Conservation (phyloP, 2,329 filamentous ascomycete genomes). For the Rhexocercosporidium sp. region DNA sequence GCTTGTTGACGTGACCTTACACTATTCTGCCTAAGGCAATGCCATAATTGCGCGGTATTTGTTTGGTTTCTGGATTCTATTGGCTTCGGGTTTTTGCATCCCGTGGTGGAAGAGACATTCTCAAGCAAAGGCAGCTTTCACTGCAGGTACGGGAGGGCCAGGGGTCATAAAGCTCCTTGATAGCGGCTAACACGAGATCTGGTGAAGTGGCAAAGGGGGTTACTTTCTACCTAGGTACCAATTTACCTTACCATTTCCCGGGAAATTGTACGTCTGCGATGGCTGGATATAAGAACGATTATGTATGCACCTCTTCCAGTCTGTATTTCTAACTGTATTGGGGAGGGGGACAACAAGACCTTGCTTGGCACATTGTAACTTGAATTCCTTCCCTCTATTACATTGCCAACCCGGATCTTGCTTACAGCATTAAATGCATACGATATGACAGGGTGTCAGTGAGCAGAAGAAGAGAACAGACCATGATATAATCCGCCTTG, state of each 20-base stretch:
- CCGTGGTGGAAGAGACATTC: neutral
- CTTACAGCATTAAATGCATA: neutral
- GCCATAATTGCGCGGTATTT: too few relatives aligned
- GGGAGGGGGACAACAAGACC: too few relatives aligned
- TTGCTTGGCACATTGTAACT: neutral
- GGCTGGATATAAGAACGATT: neutral
- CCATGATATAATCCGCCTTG: too few relatives aligned
- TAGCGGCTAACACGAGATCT: slow-evolving; percentile 9
- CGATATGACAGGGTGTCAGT: neutral
- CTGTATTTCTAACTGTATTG: too few relatives aligned
- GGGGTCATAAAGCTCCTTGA: slow-evolving; percentile 5
- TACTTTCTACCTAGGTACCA: neutral
- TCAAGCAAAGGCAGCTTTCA: neutral
- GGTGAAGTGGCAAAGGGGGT: slow-evolving; percentile 6
- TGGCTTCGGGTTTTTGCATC: slow-evolving; percentile 2
- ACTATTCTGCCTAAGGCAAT: neutral
- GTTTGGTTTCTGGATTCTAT: neutral
- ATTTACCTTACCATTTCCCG: too few relatives aligned
- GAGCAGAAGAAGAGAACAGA: too few relatives aligned
- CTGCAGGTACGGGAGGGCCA: slow-evolving; percentile 12
- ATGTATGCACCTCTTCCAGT: too few relatives aligned
- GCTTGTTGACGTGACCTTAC: neutral
- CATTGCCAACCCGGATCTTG: too few relatives aligned
- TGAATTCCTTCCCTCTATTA: too few relatives aligned
- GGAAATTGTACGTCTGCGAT: neutral